Evolutionary conservation across 2,329 filamentous ascomycete genomes (phyloP).

Genomic region (Dactylonectria estremocensis): DNA sequence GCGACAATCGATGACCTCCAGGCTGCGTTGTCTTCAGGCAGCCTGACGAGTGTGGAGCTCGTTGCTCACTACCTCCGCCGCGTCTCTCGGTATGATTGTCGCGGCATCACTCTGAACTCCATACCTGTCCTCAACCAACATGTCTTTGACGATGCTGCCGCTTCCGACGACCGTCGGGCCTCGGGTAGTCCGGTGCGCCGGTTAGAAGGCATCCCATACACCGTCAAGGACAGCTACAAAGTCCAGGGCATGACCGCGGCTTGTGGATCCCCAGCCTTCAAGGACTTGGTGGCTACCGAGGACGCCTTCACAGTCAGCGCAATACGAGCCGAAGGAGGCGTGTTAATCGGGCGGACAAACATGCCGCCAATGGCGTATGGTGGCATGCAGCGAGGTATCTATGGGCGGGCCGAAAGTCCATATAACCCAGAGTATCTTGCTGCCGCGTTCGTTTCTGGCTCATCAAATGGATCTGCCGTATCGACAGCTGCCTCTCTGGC

Average conservation of each 20-base stretch:
- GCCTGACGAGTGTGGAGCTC: constrained; percentile 48
- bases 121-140: constrained; percentile 46
- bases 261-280: constrained; percentile 68
- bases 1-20: constrained; percentile 47
- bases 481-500: constrained; percentile 66
- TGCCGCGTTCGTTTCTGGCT: constrained; percentile 70
- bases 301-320: constrained; percentile 66
- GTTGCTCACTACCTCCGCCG: constrained; percentile 44
- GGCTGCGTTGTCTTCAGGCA: constrained; percentile 39
- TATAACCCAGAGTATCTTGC: constrained; percentile 69
- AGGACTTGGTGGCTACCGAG: constrained; percentile 63
- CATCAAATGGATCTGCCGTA: constrained; percentile 69
- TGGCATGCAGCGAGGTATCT: constrained; percentile 71
- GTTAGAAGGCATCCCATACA: constrained; percentile 71
- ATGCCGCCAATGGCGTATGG: constrained; percentile 72
- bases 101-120: constrained; percentile 43
- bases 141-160: constrained; percentile 46
- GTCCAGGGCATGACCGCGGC: constrained; percentile 67
- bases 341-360: constrained; percentile 63
- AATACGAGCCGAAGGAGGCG: constrained; percentile 55
- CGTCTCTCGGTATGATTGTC: constrained; percentile 45
- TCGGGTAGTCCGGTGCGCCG: background rate
- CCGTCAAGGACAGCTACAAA: constrained; percentile 71
- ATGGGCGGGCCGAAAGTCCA: constrained; percentile 69
- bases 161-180: constrained; percentile 45